Evolutionary conservation across 768 basidiomycete genomes (phyloP).

Genomic region (Podaxis sp.): DNA sequence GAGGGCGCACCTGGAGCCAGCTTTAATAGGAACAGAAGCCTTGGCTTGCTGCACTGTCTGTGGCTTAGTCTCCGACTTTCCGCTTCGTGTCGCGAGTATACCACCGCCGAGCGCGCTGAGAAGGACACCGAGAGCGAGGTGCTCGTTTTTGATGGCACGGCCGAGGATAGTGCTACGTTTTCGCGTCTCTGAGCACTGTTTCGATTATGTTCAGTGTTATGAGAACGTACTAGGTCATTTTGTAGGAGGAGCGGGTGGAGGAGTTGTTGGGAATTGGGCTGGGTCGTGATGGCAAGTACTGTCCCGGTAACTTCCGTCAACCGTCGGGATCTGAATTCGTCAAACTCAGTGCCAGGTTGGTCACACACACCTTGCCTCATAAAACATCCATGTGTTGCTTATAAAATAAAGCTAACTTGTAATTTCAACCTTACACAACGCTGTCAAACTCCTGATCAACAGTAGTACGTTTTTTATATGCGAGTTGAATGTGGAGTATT

Average conservation of each 20-base stretch:
- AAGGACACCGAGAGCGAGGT: slow-evolving; percentile 70
- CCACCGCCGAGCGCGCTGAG: slow-evolving; percentile 49
- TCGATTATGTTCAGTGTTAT: not conserved
- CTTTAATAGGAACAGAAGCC: slow-evolving; percentile 58
- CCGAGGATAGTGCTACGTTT: slow-evolving; percentile 64
- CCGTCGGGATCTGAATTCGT: not conserved
- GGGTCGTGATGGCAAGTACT: slow-evolving; percentile 3
- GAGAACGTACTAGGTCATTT: slow-evolving; percentile 15
- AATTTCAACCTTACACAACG: too few species aligned
- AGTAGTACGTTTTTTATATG: not conserved
- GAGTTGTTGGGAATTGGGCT: not conserved
- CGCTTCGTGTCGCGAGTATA: slow-evolving; percentile 50
- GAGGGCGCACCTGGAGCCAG: slow-evolving; percentile 62
- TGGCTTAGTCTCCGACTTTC: slow-evolving; percentile 38
- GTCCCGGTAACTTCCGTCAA: slow-evolving; percentile 5
- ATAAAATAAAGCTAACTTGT: too few species aligned
- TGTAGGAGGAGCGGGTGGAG: slow-evolving; percentile 4
- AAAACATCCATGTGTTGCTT: too few species aligned
- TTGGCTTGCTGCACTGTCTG: slow-evolving; percentile 54
- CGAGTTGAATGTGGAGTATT: not conserved
- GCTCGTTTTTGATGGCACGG: slow-evolving; percentile 77
- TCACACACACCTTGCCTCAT: too few species aligned
- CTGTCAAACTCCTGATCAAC: too few species aligned
- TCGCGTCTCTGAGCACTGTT: not conserved
- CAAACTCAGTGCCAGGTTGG: not conserved